Evolutionary conservation across 352 stramenopile species (phyloP).

Genomic region (Thraustotheca clavata): DNA sequence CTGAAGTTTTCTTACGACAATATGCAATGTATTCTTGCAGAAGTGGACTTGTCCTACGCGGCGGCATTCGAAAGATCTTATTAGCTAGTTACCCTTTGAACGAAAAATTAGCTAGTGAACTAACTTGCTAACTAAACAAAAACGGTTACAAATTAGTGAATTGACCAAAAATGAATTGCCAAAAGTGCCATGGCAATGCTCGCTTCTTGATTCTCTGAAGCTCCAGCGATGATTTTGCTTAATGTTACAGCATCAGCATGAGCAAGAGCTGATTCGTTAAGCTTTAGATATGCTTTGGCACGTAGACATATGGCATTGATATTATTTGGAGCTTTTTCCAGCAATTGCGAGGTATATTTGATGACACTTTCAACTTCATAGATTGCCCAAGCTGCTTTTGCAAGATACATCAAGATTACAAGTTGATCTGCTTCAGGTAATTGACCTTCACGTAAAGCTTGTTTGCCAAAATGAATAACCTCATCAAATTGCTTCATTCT

Average conservation of each 20-base stretch:
- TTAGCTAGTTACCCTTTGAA: not conserved
- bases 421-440: not conserved
- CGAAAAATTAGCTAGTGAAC: too few relatives aligned
- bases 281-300: conserved; percentile 1
- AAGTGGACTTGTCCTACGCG: not conserved
- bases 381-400: conserved; percentile 2
- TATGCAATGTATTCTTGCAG: not conserved
- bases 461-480: not conserved
- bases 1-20: conserved; percentile 12
- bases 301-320: conserved; percentile 16
- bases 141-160: conserved; percentile 5
- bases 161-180: conserved; percentile 4
- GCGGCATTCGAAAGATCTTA: not conserved
- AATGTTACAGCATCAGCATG: not conserved
- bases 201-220: not conserved
- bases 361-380: not conserved
- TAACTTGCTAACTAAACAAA: too few relatives aligned
- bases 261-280: not conserved
- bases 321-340: not conserved
- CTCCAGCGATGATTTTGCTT: not conserved
- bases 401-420: not conserved
- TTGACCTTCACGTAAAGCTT: not conserved
- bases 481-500: not conserved
- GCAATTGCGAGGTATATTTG: conserved; percentile 12
- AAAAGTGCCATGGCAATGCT: conserved; percentile 4